These are phyloP conservation scores for Suillus subalutaceus DNA, from an alignment of 768 basidiomycete species.

Conservation along the genomic window DNA sequence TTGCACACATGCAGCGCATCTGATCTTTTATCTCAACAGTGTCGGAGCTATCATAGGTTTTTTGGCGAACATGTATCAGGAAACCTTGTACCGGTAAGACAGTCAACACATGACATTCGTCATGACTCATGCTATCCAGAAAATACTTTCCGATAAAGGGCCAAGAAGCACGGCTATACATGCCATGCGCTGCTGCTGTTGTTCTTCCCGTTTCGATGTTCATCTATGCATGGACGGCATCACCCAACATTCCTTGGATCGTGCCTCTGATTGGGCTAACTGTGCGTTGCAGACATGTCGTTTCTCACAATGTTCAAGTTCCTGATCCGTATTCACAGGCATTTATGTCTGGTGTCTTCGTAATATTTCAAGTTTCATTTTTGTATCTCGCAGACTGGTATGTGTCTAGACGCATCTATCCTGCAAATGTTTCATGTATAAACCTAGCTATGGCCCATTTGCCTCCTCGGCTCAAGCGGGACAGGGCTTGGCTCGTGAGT, in stretches of 20 bases:
- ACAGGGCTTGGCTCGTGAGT: constrained; percentile 48
- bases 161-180: constrained; percentile 62
- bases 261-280: constrained; percentile 30
- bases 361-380: constrained; percentile 48
- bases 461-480: constrained; percentile 60
- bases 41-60: constrained; percentile 54
- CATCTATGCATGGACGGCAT: constrained; percentile 72
- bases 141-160: constrained; percentile 27
- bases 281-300: constrained; percentile 16
- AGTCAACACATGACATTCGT: background rate
- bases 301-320: background rate
- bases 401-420: constrained; percentile 13
- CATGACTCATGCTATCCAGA: constrained; percentile 29
- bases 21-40: constrained; percentile 33
- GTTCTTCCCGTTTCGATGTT: constrained; percentile 62
- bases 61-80: constrained; percentile 47
- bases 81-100: constrained; percentile 49
- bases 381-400: constrained; percentile 56
- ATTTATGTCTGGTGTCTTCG: constrained; percentile 41
- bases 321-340: constrained; percentile 32
- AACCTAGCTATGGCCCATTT: constrained; percentile 43
- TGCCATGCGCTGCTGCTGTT: constrained; percentile 54
- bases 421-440: background rate
- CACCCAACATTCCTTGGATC: constrained; percentile 60
- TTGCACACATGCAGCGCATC: background rate